Base-by-base conservation (phyloP, 1,284 basidiomycete genomes). In the Fomes fomentarius region DNA sequence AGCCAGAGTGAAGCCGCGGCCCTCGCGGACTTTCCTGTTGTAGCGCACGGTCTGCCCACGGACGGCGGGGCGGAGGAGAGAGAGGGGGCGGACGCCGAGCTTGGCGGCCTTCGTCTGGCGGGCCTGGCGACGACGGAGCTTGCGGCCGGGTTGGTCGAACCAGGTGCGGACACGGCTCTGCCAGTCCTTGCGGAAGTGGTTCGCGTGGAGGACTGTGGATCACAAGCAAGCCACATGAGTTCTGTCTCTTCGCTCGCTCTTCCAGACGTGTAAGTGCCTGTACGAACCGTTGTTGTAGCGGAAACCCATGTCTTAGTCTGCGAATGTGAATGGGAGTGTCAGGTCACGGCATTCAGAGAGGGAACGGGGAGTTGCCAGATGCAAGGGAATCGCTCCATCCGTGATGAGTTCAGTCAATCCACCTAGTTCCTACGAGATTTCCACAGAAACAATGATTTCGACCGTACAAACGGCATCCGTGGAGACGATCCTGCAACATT, bases 131-230 rank as follows among this genome's bases (percentile, higher is more conserved):
- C 97, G 87, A 74, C 94, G 91, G 77, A 96, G 92, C 82, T 99
- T 99, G 76, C 93, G 92, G 57, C 96, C 97, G 62, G 96, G 94
- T 80, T 99, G 97, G 84, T 99, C 93, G 76, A 99, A 99, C 96
- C 96, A 96, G 72, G 93, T 96, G 77, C 90, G 91, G 70, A 97
- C 94, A 67, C 89, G 88, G 72, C 87, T 84, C 77, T 96, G 92
- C 94, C 94, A 97, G 77, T 97, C 94, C 89, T 99, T 99, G 80
- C 88, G 93, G 88, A 98, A 98, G 75, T 98, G 96, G 80, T 96
- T 96, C 72, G 80, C 83, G 78, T 86, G 94, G 75, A 95, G 91
- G 79, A 93, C 92, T 89, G 58, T 11, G 57, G 26, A 41, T 25
- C 48, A 52, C 26, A 60, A 65, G 35, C 62, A 17, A 22, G 33